Percentiles rank a stretch among this genome's conserved stretches.
Evolutionary conservation across 805 yeast species (phyloP).

Genomic region (Ogataea zsoltii): DNA sequence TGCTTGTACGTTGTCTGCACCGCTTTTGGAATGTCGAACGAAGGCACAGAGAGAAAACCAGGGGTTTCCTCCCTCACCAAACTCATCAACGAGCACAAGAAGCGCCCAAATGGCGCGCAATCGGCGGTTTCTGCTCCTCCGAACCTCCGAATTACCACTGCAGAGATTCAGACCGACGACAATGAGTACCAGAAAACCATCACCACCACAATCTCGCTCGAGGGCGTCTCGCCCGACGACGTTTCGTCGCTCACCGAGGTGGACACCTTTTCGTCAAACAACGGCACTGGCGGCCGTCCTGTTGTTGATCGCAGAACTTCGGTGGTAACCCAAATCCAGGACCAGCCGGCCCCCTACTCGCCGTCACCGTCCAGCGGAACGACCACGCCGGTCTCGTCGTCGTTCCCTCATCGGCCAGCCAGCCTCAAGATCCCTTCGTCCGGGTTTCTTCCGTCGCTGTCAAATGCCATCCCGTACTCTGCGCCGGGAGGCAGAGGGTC

Average conservation of each 20-base stretch:
- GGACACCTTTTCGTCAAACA: constrained; percentile 12
- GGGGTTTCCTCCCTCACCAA: constrained; percentile 37
- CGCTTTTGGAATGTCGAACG: constrained; percentile 7
- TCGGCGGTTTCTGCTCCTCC: constrained; percentile 15
- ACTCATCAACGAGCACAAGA: constrained; percentile 33
- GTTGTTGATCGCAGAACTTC: constrained; percentile 3
- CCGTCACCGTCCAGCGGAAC: constrained; percentile 2
- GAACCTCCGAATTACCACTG: constrained; percentile 19
- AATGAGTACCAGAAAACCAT: constrained; percentile 30
- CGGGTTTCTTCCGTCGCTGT: constrained; percentile 43
- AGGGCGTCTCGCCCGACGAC: constrained; percentile 35
- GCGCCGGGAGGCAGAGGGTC: constrained; percentile 60
- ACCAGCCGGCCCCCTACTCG: neutral
- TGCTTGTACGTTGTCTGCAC: too few species aligned
- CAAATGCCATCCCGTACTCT: constrained; percentile 66
- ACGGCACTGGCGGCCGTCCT: neutral
- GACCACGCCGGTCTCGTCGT: constrained; percentile 14
- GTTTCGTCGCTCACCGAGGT: constrained; percentile 15
- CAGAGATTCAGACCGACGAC: constrained; percentile 15
- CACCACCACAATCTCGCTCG: constrained; percentile 36
- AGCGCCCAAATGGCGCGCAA: constrained; percentile 12
- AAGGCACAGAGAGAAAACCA: constrained; percentile 17
- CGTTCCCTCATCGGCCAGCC: constrained; percentile 12
- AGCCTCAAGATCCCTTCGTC: constrained; percentile 21
- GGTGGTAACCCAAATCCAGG: neutral